Evolutionary conservation across 176 grass and related monocot genomes (phyloP), one percentile per base, ranked within the genome.

Genomic region (Puccinellia tenuiflora): DNA sequence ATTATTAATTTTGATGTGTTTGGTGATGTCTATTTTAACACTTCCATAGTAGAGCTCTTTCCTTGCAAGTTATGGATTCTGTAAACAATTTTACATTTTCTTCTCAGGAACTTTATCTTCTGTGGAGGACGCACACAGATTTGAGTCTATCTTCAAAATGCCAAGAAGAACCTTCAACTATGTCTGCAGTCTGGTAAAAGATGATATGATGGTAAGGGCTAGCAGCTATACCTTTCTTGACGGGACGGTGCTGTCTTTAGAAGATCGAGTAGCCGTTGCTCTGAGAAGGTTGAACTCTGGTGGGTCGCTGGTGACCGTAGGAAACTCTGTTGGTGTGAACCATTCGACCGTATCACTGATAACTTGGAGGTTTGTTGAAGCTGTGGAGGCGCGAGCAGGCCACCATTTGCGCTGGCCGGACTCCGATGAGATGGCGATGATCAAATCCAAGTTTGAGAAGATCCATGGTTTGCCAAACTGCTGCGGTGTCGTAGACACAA

Each of bases 351-450:
- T 90, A 38, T 93, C 91, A 5, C 82, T 90, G 54, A 42, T 93
- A 61, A 93, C 91, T 17, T 93, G 91, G 91, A 86, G 91, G 28
- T 93, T 93, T 81, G 86, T 93, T 56, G 91, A 93, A 68, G 77
- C 91, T 25, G 87, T 93, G 91, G 91, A 93, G 77, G 88, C 87
- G 67, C 81, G 77, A 61, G 88, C 72, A 31, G 81, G 83, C 50
- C 85, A 90, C 59, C 88, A 83, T 73, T 85, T 93, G 60, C 57
- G 40, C 43, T 93, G 91, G 91, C 91, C 91, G 20, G 54, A 74
- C 43, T 75, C 85, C 10, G 30, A 81, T 43, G 85, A 93, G 76
- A 85, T 93, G 85, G 88, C 85, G 28, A 87, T 54, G 35, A 88
- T 93, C 42, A 93, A 93, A 65, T 93, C 85, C 65, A 90, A 75